phyloP scores from a whole-genome alignment of 768 basidiomycete genomes.

The Tremella yokohamensis region DNA sequence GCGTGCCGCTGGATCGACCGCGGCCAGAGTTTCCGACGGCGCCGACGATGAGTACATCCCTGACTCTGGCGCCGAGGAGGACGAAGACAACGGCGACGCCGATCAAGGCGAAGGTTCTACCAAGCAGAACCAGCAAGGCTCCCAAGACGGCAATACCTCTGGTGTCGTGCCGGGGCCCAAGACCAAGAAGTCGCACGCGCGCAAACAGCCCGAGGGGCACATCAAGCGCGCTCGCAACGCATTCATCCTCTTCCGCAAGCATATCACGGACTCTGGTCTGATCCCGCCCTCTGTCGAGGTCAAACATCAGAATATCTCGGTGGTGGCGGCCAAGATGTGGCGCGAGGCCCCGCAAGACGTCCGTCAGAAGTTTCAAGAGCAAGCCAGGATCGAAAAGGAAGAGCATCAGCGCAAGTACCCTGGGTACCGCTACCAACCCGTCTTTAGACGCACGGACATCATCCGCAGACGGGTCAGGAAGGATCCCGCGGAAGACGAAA shows the following conservation, averaged over 20 bases:
- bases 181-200: slow-evolving; percentile 48
- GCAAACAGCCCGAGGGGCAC: slow-evolving; percentile 50
- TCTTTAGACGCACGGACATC: slow-evolving; percentile 47
- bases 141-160: not conserved
- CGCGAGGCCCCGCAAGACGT: slow-evolving; percentile 47
- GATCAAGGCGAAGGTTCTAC: not conserved
- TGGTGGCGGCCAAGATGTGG: slow-evolving; percentile 52
- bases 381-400: slow-evolving; percentile 49
- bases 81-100: not conserved
- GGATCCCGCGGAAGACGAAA: slow-evolving; percentile 49
- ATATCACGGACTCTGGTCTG: slow-evolving; percentile 50
- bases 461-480: slow-evolving; percentile 49
- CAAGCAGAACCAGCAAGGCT: too few relatives aligned
- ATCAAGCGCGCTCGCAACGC: slow-evolving; percentile 51
- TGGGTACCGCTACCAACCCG: slow-evolving; percentile 50
- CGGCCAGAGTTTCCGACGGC: not conserved
- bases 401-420: slow-evolving; percentile 52
- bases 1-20: not conserved
- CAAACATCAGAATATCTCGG: slow-evolving; percentile 52
- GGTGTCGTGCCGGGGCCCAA: slow-evolving; percentile 30
- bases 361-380: slow-evolving; percentile 46
- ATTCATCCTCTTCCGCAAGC: slow-evolving; percentile 52
- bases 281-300: slow-evolving; percentile 49
- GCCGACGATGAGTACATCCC: not conserved
- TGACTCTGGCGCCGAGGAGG: slow-evolving; percentile 1